phyloP scores from a whole-genome alignment of 148 eudicot genomes.

The Camellia japonica region DNA sequence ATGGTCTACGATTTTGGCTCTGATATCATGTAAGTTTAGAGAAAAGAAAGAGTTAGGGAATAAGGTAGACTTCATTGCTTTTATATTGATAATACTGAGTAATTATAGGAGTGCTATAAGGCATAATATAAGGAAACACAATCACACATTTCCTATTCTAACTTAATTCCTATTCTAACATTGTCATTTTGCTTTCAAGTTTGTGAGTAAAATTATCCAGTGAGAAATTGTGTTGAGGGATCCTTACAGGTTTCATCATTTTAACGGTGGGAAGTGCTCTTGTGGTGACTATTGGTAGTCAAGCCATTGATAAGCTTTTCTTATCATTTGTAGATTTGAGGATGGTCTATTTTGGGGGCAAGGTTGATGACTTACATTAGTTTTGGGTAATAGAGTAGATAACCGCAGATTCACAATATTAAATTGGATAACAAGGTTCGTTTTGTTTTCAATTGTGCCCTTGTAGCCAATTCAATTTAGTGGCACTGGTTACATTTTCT shows the following conservation, averaged over 20 bases:
- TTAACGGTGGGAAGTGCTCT: conserved; percentile 58
- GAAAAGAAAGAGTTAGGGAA: too few relatives aligned
- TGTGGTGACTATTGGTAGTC: conserved; percentile 75
- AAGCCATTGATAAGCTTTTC: neutral
- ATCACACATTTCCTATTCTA: too few relatives aligned
- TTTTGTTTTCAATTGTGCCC: neutral
- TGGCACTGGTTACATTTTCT: neutral
- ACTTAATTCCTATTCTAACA: too few relatives aligned
- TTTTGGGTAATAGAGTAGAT: neutral
- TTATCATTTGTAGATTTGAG: neutral
- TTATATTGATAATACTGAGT: too few relatives aligned
- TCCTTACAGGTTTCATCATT: conserved; percentile 68
- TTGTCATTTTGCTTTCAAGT: conserved; percentile 65
- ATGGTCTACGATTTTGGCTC: too few relatives aligned
- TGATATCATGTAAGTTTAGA: too few relatives aligned
- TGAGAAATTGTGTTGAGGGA: conserved; percentile 58
- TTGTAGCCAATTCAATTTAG: neutral
- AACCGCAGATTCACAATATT: neutral
- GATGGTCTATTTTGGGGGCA: neutral
- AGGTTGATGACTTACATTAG: neutral
- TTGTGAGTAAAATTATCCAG: conserved; percentile 43
- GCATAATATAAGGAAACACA: too few relatives aligned
- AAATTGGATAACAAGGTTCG: neutral
- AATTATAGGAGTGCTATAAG: too few relatives aligned
- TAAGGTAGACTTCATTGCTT: too few relatives aligned